phyloP scores from a whole-genome alignment of 163 green algal genomes.

The Chlorella variabilis region DNA sequence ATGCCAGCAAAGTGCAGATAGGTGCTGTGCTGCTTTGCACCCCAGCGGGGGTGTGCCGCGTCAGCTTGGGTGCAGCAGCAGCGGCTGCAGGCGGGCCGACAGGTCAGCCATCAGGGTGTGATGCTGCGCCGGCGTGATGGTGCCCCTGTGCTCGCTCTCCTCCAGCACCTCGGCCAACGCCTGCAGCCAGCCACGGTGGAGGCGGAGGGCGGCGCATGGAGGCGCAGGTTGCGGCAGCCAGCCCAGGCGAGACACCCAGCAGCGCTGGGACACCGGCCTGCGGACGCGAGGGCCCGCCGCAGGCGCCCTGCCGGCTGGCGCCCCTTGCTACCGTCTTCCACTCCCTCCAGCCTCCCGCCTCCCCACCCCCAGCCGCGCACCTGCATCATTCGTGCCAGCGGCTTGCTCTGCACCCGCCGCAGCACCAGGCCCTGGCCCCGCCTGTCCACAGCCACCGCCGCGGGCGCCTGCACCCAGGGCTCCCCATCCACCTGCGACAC shows the following conservation, averaged over 20 bases:
- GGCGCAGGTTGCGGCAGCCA: too few relatives aligned
- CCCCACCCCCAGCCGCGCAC: background rate
- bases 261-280: background rate
- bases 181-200: too few relatives aligned
- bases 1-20: too few relatives aligned
- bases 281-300: too few relatives aligned
- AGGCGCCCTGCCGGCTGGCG: too few relatives aligned
- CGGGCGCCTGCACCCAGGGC: constrained; percentile 74
- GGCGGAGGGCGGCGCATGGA: too few relatives aligned
- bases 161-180: constrained; percentile 58
- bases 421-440: constrained; percentile 65
- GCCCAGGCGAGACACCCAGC: too few relatives aligned
- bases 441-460: constrained; percentile 5
- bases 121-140: constrained; percentile 54
- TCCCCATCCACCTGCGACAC: constrained; percentile 81
- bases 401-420: constrained; percentile 54
- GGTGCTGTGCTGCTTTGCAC: too few relatives aligned
- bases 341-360: too few relatives aligned
- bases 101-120: constrained; percentile 50
- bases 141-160: constrained; percentile 27
- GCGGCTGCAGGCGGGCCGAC: constrained; percentile 46
- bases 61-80: constrained; percentile 33
- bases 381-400: constrained; percentile 45
- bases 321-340: too few relatives aligned
- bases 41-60: too few relatives aligned